Base-by-base conservation (phyloP, 2,329 filamentous ascomycete genomes). In the Graphium sp. region DNA sequence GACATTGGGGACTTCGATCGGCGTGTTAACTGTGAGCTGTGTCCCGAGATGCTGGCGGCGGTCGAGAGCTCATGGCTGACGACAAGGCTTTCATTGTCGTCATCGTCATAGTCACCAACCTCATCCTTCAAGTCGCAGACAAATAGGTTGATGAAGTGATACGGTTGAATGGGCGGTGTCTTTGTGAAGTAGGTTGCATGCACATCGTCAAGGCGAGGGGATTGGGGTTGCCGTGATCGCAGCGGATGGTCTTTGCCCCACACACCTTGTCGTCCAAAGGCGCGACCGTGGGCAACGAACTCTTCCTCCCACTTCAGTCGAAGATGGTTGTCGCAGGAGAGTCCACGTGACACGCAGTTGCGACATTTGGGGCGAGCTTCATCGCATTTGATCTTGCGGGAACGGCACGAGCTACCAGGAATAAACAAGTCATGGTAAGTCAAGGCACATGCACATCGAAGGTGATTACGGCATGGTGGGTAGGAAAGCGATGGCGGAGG, bases 341-440 rank as follows among this genome's bases (percentile, higher is more conserved):
- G n/a, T 5, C 31, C 31, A 5, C 31, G 26, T 14, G 22, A 18
- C 13, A 20, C 12, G 14, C 31, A 33, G 9, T 33, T 33, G 10
- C 19, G 13, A 19, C 31, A 33, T 6, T 30, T 12, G 17, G 31
- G 31, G 7, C 23, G 22, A 7, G 31, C 22, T 15, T 33, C 31
- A 21, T 35, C 34, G 23, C 34, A 35, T n/a, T 33, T 35, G 22
- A 35, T 31, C 19, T 31, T 35, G 11, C 34, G 34, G 10, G 28
- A 18, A 12, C 34, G 31, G 16, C 34, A 35, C 9, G 26, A 25
- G 15, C 28, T 43, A 35, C n/a, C n/a, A n/a, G n/a, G n/a, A n/a
- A n/a, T 3, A 11, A 20, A 20, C 16, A n/a, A 16, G 6, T 11
- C 13, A 7, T 4, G 10, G 28, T 24, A 9, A 30, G 28, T 17